Evolutionary conservation across 805 yeast species (phyloP).

Genomic region (Kuraishia floccosa): DNA sequence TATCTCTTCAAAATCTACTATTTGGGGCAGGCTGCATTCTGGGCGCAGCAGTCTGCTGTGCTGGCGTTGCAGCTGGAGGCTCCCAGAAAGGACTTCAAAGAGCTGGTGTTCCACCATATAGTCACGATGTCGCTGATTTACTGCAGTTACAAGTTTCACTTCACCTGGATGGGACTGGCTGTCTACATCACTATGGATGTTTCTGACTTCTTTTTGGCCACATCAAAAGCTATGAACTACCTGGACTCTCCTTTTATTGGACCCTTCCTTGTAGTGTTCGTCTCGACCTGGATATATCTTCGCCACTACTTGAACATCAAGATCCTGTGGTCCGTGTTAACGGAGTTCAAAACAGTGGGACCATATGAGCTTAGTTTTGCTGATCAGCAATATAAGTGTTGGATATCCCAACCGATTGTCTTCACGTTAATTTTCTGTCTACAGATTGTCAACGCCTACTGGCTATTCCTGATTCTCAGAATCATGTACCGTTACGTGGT

Average conservation of each 20-base stretch:
- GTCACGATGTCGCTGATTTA: conserved; percentile 82
- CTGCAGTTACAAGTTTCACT: conserved; percentile 86
- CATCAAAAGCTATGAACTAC: conserved; percentile 81
- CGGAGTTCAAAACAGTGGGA: conserved; percentile 83
- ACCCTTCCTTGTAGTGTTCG: conserved; percentile 60
- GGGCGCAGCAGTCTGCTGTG: conserved; percentile 93
- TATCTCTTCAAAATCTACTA: conserved; percentile 70
- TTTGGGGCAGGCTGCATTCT: conserved; percentile 88
- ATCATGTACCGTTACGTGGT: conserved; percentile 57
- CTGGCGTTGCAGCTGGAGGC: conserved; percentile 78
- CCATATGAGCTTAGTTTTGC: conserved; percentile 71
- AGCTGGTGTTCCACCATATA: conserved; percentile 86
- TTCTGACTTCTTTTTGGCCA: conserved; percentile 79
- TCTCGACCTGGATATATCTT: conserved; percentile 70
- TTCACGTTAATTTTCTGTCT: conserved; percentile 67
- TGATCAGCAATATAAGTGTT: conserved; percentile 92
- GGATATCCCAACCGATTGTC: conserved; percentile 88
- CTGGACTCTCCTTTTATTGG: conserved; percentile 54
- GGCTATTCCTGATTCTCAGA: conserved; percentile 77
- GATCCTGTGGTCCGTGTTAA: conserved; percentile 74
- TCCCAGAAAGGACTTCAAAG: conserved; percentile 90
- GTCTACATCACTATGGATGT: conserved; percentile 94
- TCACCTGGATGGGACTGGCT: conserved; percentile 90
- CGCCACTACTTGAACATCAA: conserved; percentile 79
- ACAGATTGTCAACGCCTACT: conserved; percentile 78